Conservation (phyloP, 202 grass and related monocot genomes). For the Bolboschoenoplectus hybrid region DNA sequence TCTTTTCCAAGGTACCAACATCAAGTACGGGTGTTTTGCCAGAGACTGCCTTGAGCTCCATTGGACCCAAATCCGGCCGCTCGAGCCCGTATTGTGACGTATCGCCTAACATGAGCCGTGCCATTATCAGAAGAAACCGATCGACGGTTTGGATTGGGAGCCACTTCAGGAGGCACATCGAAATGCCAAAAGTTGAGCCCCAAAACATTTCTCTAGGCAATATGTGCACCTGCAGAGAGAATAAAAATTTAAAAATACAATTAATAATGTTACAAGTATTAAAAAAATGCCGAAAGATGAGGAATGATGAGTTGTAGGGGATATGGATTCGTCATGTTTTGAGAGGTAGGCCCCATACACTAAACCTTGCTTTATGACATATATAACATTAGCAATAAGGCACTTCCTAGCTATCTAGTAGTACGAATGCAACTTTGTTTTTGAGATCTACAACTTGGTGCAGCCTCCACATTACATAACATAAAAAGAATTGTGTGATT, state of each 20-base stretch:
- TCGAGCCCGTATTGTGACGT: conserved; percentile 51
- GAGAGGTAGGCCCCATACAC: conserved; percentile 47
- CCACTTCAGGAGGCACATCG: conserved; percentile 59
- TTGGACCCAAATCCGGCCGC: conserved; percentile 66
- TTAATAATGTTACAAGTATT: conserved; percentile 30
- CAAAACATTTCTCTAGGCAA: conserved; percentile 80
- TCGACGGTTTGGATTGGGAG: conserved; percentile 53
- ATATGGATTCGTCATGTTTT: conserved; percentile 40
- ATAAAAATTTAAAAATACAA: neutral
- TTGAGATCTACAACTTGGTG: conserved; percentile 45
- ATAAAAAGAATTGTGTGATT: conserved; percentile 12
- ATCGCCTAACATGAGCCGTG: conserved; percentile 60
- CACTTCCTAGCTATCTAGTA: conserved; percentile 25
- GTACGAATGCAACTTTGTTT: conserved; percentile 42
- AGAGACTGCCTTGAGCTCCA: conserved; percentile 59
- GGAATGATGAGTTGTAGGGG: conserved; percentile 33
- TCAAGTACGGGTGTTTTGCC: conserved; percentile 92
- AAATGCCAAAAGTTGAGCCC: conserved; percentile 74
- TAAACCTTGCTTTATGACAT: conserved; percentile 39
- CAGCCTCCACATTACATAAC: conserved; percentile 49
- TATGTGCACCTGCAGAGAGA: conserved; percentile 63
- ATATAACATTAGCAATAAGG: conserved; percentile 38
- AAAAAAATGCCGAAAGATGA: conserved; percentile 47
- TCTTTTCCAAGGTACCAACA: conserved; percentile 67
- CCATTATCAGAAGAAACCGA: conserved; percentile 49